Base-by-base conservation (phyloP, 768 basidiomycete species). In the Paxillus involutus region DNA sequence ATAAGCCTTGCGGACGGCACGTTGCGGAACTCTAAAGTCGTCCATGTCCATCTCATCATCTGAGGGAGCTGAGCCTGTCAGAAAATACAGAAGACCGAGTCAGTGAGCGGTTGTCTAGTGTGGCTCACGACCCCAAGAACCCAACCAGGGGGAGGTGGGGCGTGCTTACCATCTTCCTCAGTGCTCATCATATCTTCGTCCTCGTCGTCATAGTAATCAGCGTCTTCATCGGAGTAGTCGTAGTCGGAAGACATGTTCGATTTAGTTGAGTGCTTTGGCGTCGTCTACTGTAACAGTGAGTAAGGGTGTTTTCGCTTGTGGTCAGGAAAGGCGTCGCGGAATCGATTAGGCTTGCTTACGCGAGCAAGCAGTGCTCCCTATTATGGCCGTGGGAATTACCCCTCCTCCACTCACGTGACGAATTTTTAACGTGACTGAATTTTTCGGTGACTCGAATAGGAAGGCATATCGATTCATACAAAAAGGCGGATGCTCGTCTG, bases 31-130 rank as follows among this genome's bases (percentile, higher is more conserved):
- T 57, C 77, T 83, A 70, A 85, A 85, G 66, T 88, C 86, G 51
- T 87, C 88, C 76, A 87, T 80, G 56, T 86, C 88, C 73, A 88
- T 81, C 32, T 88, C 89, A 51, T 84, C 83, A 17, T 82, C 83
- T 14, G 68, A 73, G 4, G 73, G 70, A 24, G 75, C 75, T 36
- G 76, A 78, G 30, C 55, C 79, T 80, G 52, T 1, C 30, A 43
- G 6, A 7, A 47, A 40, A 56, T 30, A 44, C 39, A 47, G 43
- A 57, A 43, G 47, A 54, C 49, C 57, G 66, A 51, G 70, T 63
- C 50, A 71, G 62, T 37, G 17, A 19, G 46, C 11, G 44, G 17
- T 3, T 39, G 42, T 46, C 44, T 51, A 32, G 35, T 49, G 62
- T 66, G 59, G 64, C 65, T 43, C 61, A 51, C 57, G 32, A 49